phyloP scores from a whole-genome alignment of 1,284 basidiomycete genomes.

The Malassezia sympodialis region DNA sequence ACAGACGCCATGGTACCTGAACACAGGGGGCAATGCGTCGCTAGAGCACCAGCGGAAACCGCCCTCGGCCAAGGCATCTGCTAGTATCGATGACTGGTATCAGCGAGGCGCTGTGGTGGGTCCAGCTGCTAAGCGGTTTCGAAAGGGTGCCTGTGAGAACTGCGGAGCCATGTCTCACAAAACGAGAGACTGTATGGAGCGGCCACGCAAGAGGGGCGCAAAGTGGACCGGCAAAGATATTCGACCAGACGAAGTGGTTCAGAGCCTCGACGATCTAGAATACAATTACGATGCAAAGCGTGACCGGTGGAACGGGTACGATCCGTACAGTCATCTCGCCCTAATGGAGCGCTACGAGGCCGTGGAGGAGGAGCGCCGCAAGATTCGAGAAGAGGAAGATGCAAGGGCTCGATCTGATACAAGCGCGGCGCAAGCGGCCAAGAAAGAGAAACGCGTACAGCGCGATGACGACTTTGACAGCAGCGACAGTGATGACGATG shows the following conservation, averaged over 20 bases:
- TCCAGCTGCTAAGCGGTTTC: constrained; percentile 84
- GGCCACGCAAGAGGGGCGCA: constrained; percentile 89
- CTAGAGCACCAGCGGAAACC: constrained; percentile 77
- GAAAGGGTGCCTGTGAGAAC: constrained; percentile 97
- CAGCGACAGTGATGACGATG: constrained; percentile 61
- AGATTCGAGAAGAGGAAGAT: constrained; percentile 86
- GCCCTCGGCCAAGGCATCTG: constrained; percentile 57
- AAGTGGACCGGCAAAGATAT: constrained; percentile 86
- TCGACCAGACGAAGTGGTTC: constrained; percentile 76
- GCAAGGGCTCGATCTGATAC: constrained; percentile 59
- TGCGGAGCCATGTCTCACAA: constrained; percentile 94
- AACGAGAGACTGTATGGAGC: constrained; percentile 80
- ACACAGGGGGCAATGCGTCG: constrained; percentile 65
- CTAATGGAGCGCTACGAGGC: constrained; percentile 84
- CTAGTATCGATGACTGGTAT: constrained; percentile 81
- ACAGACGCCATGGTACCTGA: constrained; percentile 96
- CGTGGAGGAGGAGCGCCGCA: constrained; percentile 77
- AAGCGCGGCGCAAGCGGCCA: constrained; percentile 65
- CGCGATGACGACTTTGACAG: constrained; percentile 57
- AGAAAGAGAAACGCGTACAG: constrained; percentile 55
- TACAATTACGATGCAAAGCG: constrained; percentile 84
- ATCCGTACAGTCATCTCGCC: constrained; percentile 69
- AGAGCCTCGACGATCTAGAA: constrained; percentile 56
- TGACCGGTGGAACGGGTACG: constrained; percentile 97
- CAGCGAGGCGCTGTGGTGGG: constrained; percentile 75